Evolutionary conservation across 2,329 filamentous ascomycete species (phyloP).

Genomic region (Didymella exigua): DNA sequence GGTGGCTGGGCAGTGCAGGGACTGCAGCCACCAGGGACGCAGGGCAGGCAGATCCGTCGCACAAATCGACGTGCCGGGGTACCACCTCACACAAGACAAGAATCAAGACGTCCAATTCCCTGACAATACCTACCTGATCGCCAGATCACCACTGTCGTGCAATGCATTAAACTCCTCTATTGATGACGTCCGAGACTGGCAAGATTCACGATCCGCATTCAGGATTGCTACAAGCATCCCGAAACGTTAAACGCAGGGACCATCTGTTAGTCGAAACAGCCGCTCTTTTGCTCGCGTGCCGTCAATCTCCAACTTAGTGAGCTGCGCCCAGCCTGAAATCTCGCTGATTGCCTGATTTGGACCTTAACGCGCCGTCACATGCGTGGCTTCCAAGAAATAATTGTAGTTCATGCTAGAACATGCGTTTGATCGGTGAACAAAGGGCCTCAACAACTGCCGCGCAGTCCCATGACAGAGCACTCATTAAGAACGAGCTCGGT

Average conservation of each 20-base stretch:
- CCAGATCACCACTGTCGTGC: constrained; percentile 10
- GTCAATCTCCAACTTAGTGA: constrained; percentile 9
- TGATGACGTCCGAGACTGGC: constrained; percentile 2
- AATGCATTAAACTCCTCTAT: background rate
- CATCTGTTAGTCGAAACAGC: constrained; percentile 18
- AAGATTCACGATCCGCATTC: constrained; percentile 10
- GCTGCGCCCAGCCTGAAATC: constrained; percentile 2
- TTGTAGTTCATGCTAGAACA: too few relatives aligned
- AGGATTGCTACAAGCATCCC: constrained; percentile 17
- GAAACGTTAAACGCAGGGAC: constrained; percentile 12
- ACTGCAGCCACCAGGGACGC: constrained; percentile 17
- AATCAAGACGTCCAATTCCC: constrained; percentile 15
- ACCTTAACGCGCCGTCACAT: constrained; percentile 1
- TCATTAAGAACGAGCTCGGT: background rate
- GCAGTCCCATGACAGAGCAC: background rate
- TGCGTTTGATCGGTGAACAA: background rate
- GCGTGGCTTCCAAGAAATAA: constrained; percentile 3
- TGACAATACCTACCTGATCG: constrained; percentile 8
- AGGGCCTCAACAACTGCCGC: background rate
- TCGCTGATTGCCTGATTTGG: constrained; percentile 6
- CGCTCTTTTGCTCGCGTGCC: constrained; percentile 15
- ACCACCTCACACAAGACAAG: constrained; percentile 14
- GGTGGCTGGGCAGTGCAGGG: constrained; percentile 15
- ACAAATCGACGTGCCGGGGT: constrained; percentile 9
- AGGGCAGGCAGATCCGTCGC: constrained; percentile 16